phyloP scores from a whole-genome alignment of 169 alveolate genomes.

The Fabrea salina region DNA sequence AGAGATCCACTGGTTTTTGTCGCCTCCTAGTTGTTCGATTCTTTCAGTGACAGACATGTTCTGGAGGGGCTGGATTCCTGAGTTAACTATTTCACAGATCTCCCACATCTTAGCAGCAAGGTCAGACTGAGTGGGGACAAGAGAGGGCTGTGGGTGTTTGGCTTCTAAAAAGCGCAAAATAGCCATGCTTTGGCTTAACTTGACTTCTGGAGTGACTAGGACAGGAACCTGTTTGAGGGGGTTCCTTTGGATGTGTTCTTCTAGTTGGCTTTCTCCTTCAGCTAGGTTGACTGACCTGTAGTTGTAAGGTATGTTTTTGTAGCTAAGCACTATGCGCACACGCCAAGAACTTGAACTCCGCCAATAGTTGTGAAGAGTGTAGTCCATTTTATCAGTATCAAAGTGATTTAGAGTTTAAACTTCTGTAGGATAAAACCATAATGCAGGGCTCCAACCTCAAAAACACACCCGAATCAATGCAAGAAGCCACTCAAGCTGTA shows the following conservation, averaged over 20 bases:
- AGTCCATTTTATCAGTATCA: background rate
- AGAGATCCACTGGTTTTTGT: slow-evolving; percentile 37
- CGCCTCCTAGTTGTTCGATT: slow-evolving; percentile 39
- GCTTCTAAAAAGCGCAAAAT: slow-evolving; percentile 54
- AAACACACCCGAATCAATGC: too few relatives aligned
- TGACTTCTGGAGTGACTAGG: slow-evolving; percentile 32
- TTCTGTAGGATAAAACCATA: too few relatives aligned
- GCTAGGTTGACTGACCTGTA: slow-evolving; percentile 37
- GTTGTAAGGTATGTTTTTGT: slow-evolving; percentile 44
- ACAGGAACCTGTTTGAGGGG: slow-evolving; percentile 32
- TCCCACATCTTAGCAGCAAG: slow-evolving; percentile 32
- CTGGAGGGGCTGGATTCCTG: slow-evolving; percentile 58
- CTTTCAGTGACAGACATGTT: slow-evolving; percentile 35
- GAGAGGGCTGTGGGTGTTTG: slow-evolving; percentile 35
- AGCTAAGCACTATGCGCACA: slow-evolving; percentile 49
- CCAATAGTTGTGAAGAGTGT: slow-evolving; percentile 38
- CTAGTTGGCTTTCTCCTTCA: background rate
- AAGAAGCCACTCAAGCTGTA: too few relatives aligned
- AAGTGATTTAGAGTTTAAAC: too few relatives aligned
- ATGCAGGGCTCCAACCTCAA: too few relatives aligned
- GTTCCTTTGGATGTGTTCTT: background rate
- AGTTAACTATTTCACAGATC: slow-evolving; percentile 46
- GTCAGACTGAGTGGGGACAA: slow-evolving; percentile 44
- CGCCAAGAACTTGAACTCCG: slow-evolving; percentile 51
- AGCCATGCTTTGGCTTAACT: slow-evolving; percentile 26